Evolutionary conservation across 1,284 basidiomycete genomes (phyloP).

Genomic region (Tilletia horrida): DNA sequence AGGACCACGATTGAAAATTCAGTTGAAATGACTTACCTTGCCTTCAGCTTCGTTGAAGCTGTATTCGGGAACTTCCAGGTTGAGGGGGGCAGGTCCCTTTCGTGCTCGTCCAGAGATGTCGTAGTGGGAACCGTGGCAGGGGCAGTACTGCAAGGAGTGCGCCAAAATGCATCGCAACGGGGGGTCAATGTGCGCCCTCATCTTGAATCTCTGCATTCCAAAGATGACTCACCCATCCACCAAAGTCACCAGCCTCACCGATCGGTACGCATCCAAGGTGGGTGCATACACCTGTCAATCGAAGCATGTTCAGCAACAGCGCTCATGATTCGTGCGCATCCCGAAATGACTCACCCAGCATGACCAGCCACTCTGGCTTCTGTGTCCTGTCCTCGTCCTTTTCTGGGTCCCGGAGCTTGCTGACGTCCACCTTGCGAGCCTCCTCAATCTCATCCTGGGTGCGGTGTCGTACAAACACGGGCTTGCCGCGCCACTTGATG

Average conservation of each 20-base stretch:
- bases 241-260: conserved; percentile 89
- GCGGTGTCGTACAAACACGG: conserved; percentile 97
- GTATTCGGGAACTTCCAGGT: conserved; percentile 72
- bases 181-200: too few species aligned
- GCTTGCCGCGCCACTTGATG: conserved; percentile 88
- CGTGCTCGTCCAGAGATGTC: conserved; percentile 93
- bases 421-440: conserved; percentile 80
- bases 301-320: conserved; percentile 47
- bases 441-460: conserved; percentile 89
- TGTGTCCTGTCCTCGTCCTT: conserved; percentile 81
- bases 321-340: conserved; percentile 72
- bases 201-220: too few species aligned
- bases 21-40: conserved; percentile 24
- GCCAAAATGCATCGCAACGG: too few species aligned
- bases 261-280: conserved; percentile 99
- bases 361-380: conserved; percentile 84
- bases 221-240: conserved; percentile 73
- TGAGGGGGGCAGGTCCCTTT: conserved; percentile 82
- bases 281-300: conserved; percentile 69
- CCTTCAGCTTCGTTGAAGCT: conserved; percentile 56
- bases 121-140: conserved; percentile 95
- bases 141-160: conserved; percentile 46
- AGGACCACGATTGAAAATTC: too few species aligned
- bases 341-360: conserved; percentile 35
- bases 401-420: conserved; percentile 86